Evolutionary conservation across 2,329 filamentous ascomycete genomes (phyloP).

Genomic region (Daldinia eschscholtzii): DNA sequence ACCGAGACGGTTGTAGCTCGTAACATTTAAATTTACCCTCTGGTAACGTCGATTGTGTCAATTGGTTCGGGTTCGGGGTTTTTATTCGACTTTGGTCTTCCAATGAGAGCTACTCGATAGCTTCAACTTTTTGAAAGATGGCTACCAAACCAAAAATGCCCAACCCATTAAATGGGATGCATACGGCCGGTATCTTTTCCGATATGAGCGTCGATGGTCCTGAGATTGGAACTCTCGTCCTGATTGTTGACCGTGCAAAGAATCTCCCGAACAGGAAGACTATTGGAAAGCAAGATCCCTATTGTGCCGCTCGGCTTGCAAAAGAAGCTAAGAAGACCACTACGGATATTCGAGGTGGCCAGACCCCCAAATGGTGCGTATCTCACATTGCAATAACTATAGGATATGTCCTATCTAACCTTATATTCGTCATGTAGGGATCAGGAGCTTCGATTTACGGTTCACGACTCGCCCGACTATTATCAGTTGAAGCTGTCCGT

Average conservation of each 20-base stretch:
- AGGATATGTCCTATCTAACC: constrained; percentile 35
- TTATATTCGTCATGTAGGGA: constrained; percentile 73
- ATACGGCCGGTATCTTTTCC: constrained; percentile 93
- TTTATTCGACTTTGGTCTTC: constrained; percentile 19
- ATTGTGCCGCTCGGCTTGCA: constrained; percentile 91
- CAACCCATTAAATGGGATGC: constrained; percentile 72
- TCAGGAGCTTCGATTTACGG: constrained; percentile 93
- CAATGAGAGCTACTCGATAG: constrained; percentile 31
- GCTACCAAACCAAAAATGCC: constrained; percentile 63
- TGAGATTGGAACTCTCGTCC: constrained; percentile 90
- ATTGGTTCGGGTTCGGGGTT: constrained; percentile 12
- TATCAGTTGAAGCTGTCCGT: constrained; percentile 94
- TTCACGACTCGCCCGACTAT: constrained; percentile 97
- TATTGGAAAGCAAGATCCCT: constrained; percentile 98
- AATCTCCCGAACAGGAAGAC: constrained; percentile 97
- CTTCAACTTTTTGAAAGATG: constrained; percentile 55
- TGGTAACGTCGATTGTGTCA: constrained; percentile 3
- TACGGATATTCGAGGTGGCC: constrained; percentile 92
- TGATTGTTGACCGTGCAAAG: constrained; percentile 94
- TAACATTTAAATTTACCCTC: constrained; percentile 9
- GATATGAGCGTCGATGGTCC: constrained; percentile 95
- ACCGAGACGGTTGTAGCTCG: constrained; percentile 13
- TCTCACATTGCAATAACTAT: constrained; percentile 5
- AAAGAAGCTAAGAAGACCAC: constrained; percentile 98
- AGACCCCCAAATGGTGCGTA: constrained; percentile 92